A percentile compares a stretch with the other conserved stretches of the same genome.
These are phyloP conservation scores for Fraxinus ornus DNA, from an alignment of 305 asterid genomes.

Conservation along the genomic window DNA sequence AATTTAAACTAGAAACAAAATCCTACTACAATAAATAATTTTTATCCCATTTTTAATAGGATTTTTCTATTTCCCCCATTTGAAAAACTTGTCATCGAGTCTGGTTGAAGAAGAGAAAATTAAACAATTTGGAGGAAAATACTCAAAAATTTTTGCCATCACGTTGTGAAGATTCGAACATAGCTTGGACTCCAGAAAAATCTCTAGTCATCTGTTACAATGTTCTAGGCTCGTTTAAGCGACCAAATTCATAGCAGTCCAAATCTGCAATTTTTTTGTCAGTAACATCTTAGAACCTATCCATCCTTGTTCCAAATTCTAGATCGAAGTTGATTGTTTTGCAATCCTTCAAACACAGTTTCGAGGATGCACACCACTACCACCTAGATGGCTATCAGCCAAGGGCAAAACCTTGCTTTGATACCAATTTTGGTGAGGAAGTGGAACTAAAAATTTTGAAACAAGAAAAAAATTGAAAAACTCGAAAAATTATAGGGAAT, in stretches of 20 bases:
- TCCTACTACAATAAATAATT: background rate
- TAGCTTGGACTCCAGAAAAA: background rate
- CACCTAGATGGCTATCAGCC: background rate
- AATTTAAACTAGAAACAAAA: background rate
- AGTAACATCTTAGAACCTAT: background rate
- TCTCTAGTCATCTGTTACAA: background rate
- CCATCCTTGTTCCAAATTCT: background rate
- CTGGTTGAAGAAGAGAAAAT: background rate
- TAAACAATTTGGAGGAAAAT: background rate
- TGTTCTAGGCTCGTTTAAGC: background rate
- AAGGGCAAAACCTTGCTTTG: background rate
- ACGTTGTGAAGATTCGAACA: background rate
- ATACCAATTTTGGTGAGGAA: background rate
- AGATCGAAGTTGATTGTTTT: background rate
- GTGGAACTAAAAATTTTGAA: background rate
- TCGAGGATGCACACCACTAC: background rate
- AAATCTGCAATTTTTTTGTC: background rate
- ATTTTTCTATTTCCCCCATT: background rate
- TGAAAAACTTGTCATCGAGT: background rate
- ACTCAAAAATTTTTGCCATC: background rate
- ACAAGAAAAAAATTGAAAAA: background rate
- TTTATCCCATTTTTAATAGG: background rate
- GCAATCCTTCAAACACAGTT: background rate
- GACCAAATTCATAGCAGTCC: background rate
- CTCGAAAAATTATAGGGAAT: background rate